Evolutionary conservation across 2,329 filamentous ascomycete genomes (phyloP).

Genomic region (Pestalotiopsis sp.): DNA sequence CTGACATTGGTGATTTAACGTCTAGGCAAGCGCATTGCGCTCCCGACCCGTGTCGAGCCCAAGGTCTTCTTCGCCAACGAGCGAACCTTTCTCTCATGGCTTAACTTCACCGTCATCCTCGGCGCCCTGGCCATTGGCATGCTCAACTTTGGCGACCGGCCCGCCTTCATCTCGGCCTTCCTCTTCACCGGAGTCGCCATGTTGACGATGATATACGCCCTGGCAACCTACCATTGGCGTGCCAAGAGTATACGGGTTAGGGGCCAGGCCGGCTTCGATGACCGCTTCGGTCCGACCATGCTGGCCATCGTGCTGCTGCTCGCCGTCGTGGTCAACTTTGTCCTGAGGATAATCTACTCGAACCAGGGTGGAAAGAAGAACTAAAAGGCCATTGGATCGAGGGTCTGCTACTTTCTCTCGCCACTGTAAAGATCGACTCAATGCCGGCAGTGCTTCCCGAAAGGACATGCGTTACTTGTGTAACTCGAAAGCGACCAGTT

Average conservation of each 20-base stretch:
- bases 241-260: constrained; percentile 89
- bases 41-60: constrained; percentile 95
- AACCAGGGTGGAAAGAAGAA: constrained; percentile 37
- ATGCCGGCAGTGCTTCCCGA: neutral
- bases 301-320: constrained; percentile 83
- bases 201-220: constrained; percentile 91
- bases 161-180: constrained; percentile 91
- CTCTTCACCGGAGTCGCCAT: constrained; percentile 95
- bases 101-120: constrained; percentile 99
- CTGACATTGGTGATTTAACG: neutral
- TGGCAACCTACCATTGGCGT: constrained; percentile 96
- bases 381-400: constrained; percentile 18
- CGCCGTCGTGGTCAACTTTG: constrained; percentile 95
- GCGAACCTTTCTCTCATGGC: constrained; percentile 98
- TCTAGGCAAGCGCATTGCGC: constrained; percentile 94
- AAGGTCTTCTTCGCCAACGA: constrained; percentile 99
- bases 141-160: constrained; percentile 94
- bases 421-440: neutral
- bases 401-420: neutral
- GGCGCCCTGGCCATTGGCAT: constrained; percentile 95
- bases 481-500: neutral
- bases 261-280: constrained; percentile 95
- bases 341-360: constrained; percentile 69
- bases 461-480: neutral
- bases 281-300: constrained; percentile 90